A percentile compares a stretch with the other conserved stretches of the same genome.
phyloP scores from a whole-genome alignment of 139 green algal species.

The Spirogloea muscicola region DNA sequence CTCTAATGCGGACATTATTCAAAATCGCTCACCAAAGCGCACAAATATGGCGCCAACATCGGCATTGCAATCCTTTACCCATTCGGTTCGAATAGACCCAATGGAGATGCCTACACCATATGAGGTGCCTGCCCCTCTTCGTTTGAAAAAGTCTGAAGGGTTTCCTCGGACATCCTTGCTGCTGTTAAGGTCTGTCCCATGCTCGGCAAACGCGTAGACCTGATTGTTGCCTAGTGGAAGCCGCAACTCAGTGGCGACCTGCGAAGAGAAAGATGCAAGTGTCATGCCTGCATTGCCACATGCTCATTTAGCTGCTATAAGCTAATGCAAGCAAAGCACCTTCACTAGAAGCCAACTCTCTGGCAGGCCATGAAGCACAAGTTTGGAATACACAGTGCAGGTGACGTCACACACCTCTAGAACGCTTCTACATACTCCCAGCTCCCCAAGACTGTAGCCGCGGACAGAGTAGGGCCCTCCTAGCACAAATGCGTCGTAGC shows the following conservation, averaged over 20 bases:
- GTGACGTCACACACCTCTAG: too few species aligned
- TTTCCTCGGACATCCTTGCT: conserved; percentile 68
- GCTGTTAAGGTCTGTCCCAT: conserved; percentile 76
- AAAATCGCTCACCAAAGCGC: conserved; percentile 92
- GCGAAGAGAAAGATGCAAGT: too few species aligned
- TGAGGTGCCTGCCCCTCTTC: conserved; percentile 68
- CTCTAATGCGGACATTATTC: too few species aligned
- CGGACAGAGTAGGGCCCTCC: conserved; percentile 89
- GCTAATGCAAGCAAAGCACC: too few species aligned
- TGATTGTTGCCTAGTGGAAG: conserved; percentile 68
- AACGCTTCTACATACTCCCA: conserved; percentile 75
- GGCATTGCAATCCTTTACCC: conserved; percentile 74
- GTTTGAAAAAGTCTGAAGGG: conserved; percentile 89
- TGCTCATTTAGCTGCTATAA: too few species aligned
- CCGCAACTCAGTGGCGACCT: conserved; percentile 71
- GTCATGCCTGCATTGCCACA: too few species aligned
- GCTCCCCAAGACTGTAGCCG: conserved; percentile 89
- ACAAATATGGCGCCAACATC: conserved; percentile 70
- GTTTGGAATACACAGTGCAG: too few species aligned
- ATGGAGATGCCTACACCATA: conserved; percentile 80
- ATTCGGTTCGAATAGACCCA: conserved; percentile 73
- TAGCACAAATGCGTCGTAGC: conserved; percentile 90
- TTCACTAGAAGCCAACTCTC: too few species aligned
- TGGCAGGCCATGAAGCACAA: too few species aligned
- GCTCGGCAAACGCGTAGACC: conserved; percentile 84